phyloP scores from a whole-genome alignment of 73 alveolate genomes.

The Tetrahymena malaccensis region DNA sequence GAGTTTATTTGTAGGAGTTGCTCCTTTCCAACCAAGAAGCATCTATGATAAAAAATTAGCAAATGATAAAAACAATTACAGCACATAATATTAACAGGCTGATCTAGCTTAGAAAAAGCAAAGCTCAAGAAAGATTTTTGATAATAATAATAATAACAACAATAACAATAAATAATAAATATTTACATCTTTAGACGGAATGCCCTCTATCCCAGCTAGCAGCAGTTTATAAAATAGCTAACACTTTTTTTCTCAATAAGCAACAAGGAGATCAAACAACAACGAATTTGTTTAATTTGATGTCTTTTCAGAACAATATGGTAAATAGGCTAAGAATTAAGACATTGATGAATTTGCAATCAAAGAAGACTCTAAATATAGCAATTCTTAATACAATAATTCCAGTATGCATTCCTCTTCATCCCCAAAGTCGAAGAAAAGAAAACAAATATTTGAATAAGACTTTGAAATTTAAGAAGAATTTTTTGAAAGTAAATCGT shows the following conservation, averaged over 20 bases:
- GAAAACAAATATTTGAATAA: not conserved
- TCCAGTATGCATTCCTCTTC: not conserved
- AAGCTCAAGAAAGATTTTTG: not conserved
- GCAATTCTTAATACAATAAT: not conserved
- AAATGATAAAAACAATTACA: not conserved
- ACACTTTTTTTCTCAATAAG: not conserved
- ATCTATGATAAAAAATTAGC: not conserved
- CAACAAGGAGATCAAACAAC: not conserved
- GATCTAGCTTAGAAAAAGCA: not conserved
- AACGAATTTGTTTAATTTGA: not conserved
- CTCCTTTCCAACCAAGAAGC: not conserved
- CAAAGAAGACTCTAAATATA: not conserved
- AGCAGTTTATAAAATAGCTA: not conserved
- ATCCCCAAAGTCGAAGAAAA: not conserved
- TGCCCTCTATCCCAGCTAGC: not conserved
- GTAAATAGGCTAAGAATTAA: not conserved
- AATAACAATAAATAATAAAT: not conserved
- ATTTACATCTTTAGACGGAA: not conserved
- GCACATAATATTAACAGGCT: not conserved
- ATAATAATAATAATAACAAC: not conserved
- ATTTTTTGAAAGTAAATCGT: not conserved
- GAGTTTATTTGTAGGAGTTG: not conserved
- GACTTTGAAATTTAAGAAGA: not conserved
- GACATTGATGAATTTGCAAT: not conserved
- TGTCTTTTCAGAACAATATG: not conserved